These are phyloP conservation scores for Luzula sylvatica DNA, from an alignment of 176 grass and related monocot genomes.

Conservation along the genomic window DNA sequence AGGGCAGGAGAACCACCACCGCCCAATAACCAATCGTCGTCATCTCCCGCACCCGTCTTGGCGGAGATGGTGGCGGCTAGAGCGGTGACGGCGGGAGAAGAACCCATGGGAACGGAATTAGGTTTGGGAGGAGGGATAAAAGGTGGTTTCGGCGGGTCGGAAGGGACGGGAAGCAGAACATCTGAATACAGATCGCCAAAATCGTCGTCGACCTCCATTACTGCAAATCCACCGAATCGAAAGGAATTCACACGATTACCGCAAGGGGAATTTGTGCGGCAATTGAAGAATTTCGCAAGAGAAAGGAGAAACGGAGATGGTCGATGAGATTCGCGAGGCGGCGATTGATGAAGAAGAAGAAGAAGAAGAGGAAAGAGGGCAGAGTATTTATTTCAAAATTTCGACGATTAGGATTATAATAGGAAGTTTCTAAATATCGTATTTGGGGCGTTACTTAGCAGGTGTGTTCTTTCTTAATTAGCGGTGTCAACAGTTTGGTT, in stretches of 20 bases:
- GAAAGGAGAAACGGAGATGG: too few relatives aligned
- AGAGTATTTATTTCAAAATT: neutral
- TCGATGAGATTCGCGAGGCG: too few relatives aligned
- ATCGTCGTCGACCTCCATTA: conserved; percentile 93
- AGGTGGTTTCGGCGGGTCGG: conserved; percentile 3
- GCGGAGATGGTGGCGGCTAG: conserved; percentile 25
- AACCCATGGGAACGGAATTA: neutral
- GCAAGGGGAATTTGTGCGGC: neutral
- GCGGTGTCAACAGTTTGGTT: too few relatives aligned
- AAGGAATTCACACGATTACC: conserved; percentile 18
- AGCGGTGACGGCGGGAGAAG: neutral
- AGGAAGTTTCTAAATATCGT: too few relatives aligned
- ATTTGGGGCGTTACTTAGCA: too few relatives aligned
- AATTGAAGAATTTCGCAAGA: too few relatives aligned
- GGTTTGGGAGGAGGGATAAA: conserved; percentile 5
- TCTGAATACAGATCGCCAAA: conserved; percentile 98
- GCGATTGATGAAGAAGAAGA: neutral
- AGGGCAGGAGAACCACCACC: conserved; percentile 36
- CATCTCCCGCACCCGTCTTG: conserved; percentile 19
- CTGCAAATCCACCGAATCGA: conserved; percentile 13
- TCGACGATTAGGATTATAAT: too few relatives aligned
- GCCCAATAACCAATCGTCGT: conserved; percentile 71
- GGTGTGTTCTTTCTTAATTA: too few relatives aligned
- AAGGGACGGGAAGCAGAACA: conserved; percentile 24
- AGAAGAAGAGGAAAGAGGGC: neutral